Percentiles rank a stretch among this genome's conserved stretches.
Conservation (phyloP, 768 basidiomycete genomes). For the Naganishia onofrii region DNA sequence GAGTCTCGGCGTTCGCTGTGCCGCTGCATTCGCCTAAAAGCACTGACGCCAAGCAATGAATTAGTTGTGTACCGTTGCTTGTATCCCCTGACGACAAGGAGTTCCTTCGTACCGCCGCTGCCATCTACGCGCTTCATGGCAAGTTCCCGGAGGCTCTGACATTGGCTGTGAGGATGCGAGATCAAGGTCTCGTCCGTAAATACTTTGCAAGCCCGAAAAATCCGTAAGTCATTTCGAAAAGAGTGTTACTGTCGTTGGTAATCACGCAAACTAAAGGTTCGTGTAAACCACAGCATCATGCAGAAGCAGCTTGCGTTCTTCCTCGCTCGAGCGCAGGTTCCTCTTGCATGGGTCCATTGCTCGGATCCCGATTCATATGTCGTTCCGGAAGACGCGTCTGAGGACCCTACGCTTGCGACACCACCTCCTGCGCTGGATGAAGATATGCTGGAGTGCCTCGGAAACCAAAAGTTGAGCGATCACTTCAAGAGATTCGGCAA, state of each 20-base stretch:
- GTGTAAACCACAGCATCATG: constrained; percentile 64
- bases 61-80: constrained; percentile 80
- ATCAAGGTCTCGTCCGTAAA: constrained; percentile 71
- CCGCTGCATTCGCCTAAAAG: too few species aligned
- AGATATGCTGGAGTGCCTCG: constrained; percentile 78
- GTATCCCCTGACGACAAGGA: constrained; percentile 87
- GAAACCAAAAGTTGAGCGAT: constrained; percentile 75
- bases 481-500: constrained; percentile 90
- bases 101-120: constrained; percentile 83
- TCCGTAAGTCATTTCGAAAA: constrained; percentile 59
- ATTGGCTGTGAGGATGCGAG: constrained; percentile 78
- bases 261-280: background rate
- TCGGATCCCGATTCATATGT: constrained; percentile 31
- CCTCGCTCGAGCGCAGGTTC: constrained; percentile 86
- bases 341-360: constrained; percentile 77
- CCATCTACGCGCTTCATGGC: constrained; percentile 78
- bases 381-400: constrained; percentile 25
- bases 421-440: constrained; percentile 66
- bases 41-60: constrained; percentile 12
- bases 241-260: background rate
- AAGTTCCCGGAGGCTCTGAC: constrained; percentile 88
- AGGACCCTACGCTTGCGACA: constrained; percentile 34
- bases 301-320: constrained; percentile 90
- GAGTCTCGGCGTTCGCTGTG: constrained; percentile 43
- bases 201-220: constrained; percentile 90